These are phyloP conservation scores for Crithidia brevicula DNA, from an alignment of 208 protist genomes.

Conservation along the genomic window DNA sequence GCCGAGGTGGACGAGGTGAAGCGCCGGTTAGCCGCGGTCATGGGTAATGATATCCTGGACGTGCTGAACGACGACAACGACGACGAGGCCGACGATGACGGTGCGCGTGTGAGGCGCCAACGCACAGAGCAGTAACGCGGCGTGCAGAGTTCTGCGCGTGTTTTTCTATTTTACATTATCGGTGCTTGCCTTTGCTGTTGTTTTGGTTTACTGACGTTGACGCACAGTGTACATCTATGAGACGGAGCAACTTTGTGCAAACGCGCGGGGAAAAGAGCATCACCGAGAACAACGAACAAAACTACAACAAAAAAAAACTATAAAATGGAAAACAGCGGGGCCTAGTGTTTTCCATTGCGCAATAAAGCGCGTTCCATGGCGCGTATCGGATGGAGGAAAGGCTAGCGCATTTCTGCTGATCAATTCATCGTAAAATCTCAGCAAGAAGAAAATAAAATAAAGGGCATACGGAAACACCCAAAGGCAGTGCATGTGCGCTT, in stretches of 20 bases:
- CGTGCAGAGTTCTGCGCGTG: not conserved
- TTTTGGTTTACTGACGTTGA: not conserved
- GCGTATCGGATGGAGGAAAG: too few species aligned
- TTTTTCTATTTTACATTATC: slow-evolving; percentile 1
- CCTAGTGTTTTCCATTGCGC: too few species aligned
- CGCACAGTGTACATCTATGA: too few species aligned
- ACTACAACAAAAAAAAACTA: too few species aligned
- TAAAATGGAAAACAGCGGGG: too few species aligned
- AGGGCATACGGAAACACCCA: too few species aligned
- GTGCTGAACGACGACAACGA: slow-evolving; percentile 29
- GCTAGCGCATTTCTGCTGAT: too few species aligned
- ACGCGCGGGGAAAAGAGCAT: too few species aligned
- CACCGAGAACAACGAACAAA: too few species aligned
- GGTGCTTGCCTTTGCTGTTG: not conserved
- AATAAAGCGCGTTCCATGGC: too few species aligned
- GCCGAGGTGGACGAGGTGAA: slow-evolving; percentile 52
- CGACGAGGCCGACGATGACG: not conserved
- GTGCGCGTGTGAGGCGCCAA: slow-evolving; percentile 5
- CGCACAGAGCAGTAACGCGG: slow-evolving; percentile 17
- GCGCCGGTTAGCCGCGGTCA: slow-evolving; percentile 43
- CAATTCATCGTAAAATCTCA: too few species aligned
- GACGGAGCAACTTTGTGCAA: too few species aligned
- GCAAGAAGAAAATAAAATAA: not conserved
- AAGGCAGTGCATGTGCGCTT: not conserved
- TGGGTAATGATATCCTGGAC: slow-evolving; percentile 33